These are phyloP conservation scores for Paracorniculantispora psalliotae DNA, from an alignment of 2,329 filamentous ascomycete species.

Conservation along the genomic window DNA sequence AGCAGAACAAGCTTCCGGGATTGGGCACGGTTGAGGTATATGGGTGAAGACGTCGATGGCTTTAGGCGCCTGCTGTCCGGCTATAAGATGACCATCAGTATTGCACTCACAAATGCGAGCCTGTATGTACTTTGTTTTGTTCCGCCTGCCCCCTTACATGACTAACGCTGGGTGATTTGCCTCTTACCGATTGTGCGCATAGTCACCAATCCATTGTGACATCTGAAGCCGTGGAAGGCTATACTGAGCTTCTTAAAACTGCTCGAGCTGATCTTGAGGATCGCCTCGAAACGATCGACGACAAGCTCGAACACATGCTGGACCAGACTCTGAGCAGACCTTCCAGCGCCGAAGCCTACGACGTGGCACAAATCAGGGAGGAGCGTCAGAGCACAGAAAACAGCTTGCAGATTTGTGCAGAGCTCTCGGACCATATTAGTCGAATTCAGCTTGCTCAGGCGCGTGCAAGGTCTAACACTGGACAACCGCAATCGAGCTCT, in stretches of 20 bases:
- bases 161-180: not conserved
- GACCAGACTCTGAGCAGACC: not conserved
- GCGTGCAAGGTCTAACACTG: not conserved
- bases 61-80: slow-evolving; percentile 35
- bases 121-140: slow-evolving; percentile 16
- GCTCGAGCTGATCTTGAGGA: slow-evolving; percentile 15
- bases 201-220: slow-evolving; percentile 13
- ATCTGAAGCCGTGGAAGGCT: slow-evolving; percentile 13
- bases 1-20: slow-evolving; percentile 36
- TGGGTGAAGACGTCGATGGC: slow-evolving; percentile 38
- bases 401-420: slow-evolving; percentile 18
- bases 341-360: not conserved
- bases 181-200: not conserved
- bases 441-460: slow-evolving; percentile 14
- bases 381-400: slow-evolving; percentile 20
- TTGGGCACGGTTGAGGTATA: slow-evolving; percentile 40
- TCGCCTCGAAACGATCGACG: slow-evolving; percentile 14
- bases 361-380: slow-evolving; percentile 15
- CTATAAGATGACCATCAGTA: slow-evolving; percentile 30
- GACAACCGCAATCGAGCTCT: not conserved
- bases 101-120: slow-evolving; percentile 20
- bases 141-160: not conserved
- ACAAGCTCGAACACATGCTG: slow-evolving; percentile 16
- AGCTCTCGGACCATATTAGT: slow-evolving; percentile 19
- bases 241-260: slow-evolving; percentile 13